Evolutionary conservation across 2,329 filamentous ascomycete species (phyloP).

Genomic region (Nothophoma quercina): DNA sequence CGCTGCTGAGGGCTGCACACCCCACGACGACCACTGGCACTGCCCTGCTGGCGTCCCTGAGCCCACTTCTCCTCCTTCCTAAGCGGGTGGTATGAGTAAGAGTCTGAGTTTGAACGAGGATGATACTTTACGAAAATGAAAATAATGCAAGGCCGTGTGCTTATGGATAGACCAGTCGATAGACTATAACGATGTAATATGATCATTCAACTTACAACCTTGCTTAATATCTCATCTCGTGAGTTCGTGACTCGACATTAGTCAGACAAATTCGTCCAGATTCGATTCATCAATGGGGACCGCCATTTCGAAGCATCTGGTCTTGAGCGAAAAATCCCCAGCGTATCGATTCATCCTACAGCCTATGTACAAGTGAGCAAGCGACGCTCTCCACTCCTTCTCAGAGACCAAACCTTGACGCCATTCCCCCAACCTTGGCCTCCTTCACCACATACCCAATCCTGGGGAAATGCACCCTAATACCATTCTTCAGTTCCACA

Average conservation of each 20-base stretch:
- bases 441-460: constrained; percentile 13
- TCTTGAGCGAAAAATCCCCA: too few relatives aligned
- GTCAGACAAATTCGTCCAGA: too few relatives aligned
- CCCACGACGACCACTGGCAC: constrained; percentile 38
- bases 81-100: background rate
- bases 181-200: background rate
- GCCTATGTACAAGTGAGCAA: too few relatives aligned
- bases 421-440: background rate
- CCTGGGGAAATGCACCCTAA: constrained; percentile 12
- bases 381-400: too few relatives aligned
- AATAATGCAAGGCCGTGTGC: too few relatives aligned
- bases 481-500: constrained; percentile 8
- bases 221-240: too few relatives aligned
- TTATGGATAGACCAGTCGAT: background rate
- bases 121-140: background rate
- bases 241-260: too few relatives aligned
- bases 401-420: background rate
- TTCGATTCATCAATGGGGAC: too few relatives aligned
- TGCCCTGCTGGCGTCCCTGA: constrained; percentile 36
- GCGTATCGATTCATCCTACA: too few relatives aligned
- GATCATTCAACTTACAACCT: background rate
- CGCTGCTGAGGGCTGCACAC: constrained; percentile 25
- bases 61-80: constrained; percentile 32
- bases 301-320: too few relatives aligned
- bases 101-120: background rate